Evolutionary conservation across 2,329 filamentous ascomycete species (phyloP).

Genomic region (Verticillium tricorpus): DNA sequence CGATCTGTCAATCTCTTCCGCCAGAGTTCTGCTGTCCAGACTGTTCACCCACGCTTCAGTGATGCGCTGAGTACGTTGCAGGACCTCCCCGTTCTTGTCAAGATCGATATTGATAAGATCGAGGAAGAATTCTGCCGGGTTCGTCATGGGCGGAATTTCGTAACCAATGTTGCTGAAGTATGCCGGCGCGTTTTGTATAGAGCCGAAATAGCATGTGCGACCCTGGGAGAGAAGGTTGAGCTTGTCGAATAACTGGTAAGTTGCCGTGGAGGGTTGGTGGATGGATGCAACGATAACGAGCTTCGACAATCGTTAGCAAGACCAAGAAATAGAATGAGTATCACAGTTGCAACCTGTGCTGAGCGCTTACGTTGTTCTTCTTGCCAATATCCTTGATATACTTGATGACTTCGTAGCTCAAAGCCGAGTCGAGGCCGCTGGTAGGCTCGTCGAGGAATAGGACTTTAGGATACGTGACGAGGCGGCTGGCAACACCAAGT

Average conservation of each 20-base stretch:
- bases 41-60: constrained; percentile 19
- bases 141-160: constrained; percentile 64
- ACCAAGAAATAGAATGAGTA: not conserved
- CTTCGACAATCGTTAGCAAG: constrained; percentile 27
- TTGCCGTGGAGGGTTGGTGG: constrained; percentile 78
- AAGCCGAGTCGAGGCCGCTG: constrained; percentile 74
- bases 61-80: constrained; percentile 17
- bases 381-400: constrained; percentile 65
- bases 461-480: constrained; percentile 77
- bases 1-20: not conserved
- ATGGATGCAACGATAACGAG: constrained; percentile 78
- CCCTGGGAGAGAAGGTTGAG: constrained; percentile 69
- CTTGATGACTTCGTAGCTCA: constrained; percentile 70
- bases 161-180: constrained; percentile 62
- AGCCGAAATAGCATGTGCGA: constrained; percentile 68
- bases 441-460: constrained; percentile 83
- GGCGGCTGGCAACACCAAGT: constrained; percentile 72
- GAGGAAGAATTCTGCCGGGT: constrained; percentile 76
- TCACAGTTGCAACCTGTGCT: not conserved
- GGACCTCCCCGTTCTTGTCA: constrained; percentile 37
- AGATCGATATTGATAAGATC: constrained; percentile 79
- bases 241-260: constrained; percentile 77
- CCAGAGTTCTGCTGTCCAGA: constrained; percentile 6
- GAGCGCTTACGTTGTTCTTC: constrained; percentile 53
- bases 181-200: constrained; percentile 47